Base-by-base conservation (phyloP, 2,329 filamentous ascomycete genomes). In the Pezizomycotina sp. region DNA sequence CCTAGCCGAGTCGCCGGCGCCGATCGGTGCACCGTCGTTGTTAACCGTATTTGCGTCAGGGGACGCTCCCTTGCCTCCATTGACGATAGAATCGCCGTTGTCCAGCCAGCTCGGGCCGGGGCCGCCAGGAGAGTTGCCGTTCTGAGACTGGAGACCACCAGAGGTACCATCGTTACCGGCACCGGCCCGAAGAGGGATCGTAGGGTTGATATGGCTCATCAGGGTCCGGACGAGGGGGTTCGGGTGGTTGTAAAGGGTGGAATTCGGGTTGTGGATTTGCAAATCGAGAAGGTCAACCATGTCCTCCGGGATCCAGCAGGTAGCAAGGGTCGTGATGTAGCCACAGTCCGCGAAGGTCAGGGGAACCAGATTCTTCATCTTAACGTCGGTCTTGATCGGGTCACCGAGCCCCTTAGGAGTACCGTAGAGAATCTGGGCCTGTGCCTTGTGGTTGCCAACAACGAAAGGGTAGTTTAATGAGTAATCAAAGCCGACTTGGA, bases 381-480 rank as follows among this genome's bases (percentile, higher is more conserved):
- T 58, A 31, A 83, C 62, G 36, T 77, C 62, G 12, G 63, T 50
- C 5, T 42, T 57, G 28, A 92, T 61, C 27, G 70, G 77, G 46
- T 75, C 68, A 2, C 68, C 62, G 31, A 92, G 64, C 47, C 79
- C 81, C 34, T 63, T 50, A 0, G 83, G 83, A 3, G 93, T 62
- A 47, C 71, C 78, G 34, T 69, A 60, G 62, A 93, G 92, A 52
- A 98, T 80, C 58, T 95, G 86, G 24, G 71, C 71, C 4, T 81
- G 77, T 12, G 83, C 78, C 46, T 75, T 65, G 9, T 71, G 64
- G 45, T 77, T 72, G 14, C 62, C 63, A 7, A 77, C 74, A 18
- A 95, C 78, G 53, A 91, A 92, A 6, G 68, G 61, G 57, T 89
- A 98, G 60, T 91, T 86, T 49, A 92, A 66, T 1, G 70, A 68